phyloP scores from a whole-genome alignment of 768 basidiomycete genomes.

The Leccinum variicolor region DNA sequence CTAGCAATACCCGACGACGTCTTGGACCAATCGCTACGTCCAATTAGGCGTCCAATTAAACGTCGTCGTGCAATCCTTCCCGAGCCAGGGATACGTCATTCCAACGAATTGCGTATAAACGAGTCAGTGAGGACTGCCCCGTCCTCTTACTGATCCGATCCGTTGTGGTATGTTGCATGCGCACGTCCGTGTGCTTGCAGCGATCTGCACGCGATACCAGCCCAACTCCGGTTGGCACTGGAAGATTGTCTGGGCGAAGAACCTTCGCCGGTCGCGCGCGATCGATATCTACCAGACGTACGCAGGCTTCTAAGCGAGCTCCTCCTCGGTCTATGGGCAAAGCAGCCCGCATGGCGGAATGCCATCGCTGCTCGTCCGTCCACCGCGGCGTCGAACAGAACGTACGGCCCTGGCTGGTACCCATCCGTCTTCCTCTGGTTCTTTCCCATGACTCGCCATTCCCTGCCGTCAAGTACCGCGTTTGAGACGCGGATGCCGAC shows the following conservation, averaged over 20 bases:
- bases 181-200: no score
- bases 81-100: conserved; percentile 63
- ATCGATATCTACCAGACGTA: conserved; percentile 37
- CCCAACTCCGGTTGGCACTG: conserved; percentile 36
- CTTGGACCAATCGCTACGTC: conserved; percentile 88
- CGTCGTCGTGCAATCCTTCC: conserved; percentile 73
- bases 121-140: conserved; percentile 8
- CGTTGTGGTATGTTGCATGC: background rate
- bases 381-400: conserved; percentile 1
- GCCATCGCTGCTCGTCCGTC: conserved; percentile 12
- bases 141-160: background rate
- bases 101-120: conserved; percentile 60
- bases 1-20: conserved; percentile 71
- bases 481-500: background rate
- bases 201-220: conserved; percentile 39
- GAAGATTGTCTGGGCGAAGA: conserved; percentile 45
- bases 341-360: conserved; percentile 38
- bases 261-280: conserved; percentile 32
- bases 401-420: background rate
- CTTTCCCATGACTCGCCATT: conserved; percentile 6
- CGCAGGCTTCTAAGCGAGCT: conserved; percentile 36
- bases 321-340: conserved; percentile 39
- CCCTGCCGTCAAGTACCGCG: background rate
- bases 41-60: conserved; percentile 89
- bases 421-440: background rate